Base-by-base conservation (phyloP, 2,329 filamentous ascomycete species). In the Fusarium sterilihyphosum region DNA sequence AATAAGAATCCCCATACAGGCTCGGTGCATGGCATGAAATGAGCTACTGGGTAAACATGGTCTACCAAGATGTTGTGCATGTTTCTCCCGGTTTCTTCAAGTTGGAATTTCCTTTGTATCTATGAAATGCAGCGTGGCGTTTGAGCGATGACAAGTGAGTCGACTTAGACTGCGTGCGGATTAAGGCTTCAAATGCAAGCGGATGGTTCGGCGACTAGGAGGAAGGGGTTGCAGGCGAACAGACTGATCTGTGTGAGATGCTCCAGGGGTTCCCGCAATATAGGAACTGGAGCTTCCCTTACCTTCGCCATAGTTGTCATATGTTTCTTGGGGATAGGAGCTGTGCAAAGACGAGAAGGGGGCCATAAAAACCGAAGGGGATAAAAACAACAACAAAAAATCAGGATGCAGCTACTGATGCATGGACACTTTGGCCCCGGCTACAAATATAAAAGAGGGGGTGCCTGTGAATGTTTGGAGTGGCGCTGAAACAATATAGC, bases 51-150 rank as follows among this genome's bases (percentile, higher is more conserved):
- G 37, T 44, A 50, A 35, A 35, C 53, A 61, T 59, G 47, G 44
- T 53, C 31, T 54, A 65, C 44, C 61, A 59, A 47, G 46, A 14
- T 60, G 56, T 12, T 46, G 49, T 43, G 35, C 56, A 57, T 50
- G 41, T 61, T 50, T 58, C 62, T 31, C 40, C 50, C 49, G 40
- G 54, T 41, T 38, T 59, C 29, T 65, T 64, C 29, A 50, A 67
- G 65, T 67, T 60, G 40, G 49, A 63, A 71, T 75, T 75, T 76
- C 65, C 56, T 77, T 77, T 79, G 76, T 79, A 67, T 72, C 67
- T 76, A 75, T 63, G 71, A 70, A 73, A 72, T 77, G 77, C 54
- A 79, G 77, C 77, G 73, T 71, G 77, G 77, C 77, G 77, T 79
- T 79, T 76, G 70, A 77, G 64, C 65, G 67, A 73, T 73, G 73